These are phyloP conservation scores for Xeromyces bisporus DNA, from an alignment of 495 filamentous ascomycete genomes.

Conservation along the genomic window DNA sequence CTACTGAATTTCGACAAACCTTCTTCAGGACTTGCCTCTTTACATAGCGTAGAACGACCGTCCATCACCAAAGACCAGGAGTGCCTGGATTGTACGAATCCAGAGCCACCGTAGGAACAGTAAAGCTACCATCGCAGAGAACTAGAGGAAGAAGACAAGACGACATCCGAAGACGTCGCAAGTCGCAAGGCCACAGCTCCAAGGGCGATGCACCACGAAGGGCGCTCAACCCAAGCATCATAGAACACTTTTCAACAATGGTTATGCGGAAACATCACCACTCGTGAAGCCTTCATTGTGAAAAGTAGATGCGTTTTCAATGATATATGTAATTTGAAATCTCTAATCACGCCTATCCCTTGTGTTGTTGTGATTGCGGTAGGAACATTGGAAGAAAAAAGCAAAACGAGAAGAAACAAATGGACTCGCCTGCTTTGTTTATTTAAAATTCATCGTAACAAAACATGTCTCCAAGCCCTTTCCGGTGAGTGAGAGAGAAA, in stretches of 20 bases:
- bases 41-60: not conserved
- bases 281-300: conserved; percentile 34
- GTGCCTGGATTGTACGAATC: no score
- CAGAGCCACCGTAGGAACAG: no score
- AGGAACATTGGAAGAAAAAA: conserved; percentile 16
- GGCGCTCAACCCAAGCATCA: conserved; percentile 6
- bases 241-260: conserved; percentile 27
- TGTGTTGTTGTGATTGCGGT: conserved; percentile 28
- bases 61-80: not conserved
- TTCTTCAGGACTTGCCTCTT: no score
- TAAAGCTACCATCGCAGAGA: no score
- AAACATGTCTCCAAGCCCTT: conserved; percentile 7
- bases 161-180: not conserved
- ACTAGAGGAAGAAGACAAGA: not conserved
- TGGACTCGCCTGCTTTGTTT: conserved; percentile 13
- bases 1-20: no score
- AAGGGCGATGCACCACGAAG: not conserved
- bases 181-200: not conserved
- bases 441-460: conserved; percentile 26
- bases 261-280: conserved; percentile 33
- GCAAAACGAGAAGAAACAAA: conserved; percentile 10
- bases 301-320: conserved; percentile 24
- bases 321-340: conserved; percentile 27
- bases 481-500: no score
- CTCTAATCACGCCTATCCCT: conserved; percentile 31